A percentile compares a stretch with the other conserved stretches of the same genome.
Evolutionary conservation across 2,329 filamentous ascomycete species (phyloP).

Genomic region (Ilyonectria robusta): DNA sequence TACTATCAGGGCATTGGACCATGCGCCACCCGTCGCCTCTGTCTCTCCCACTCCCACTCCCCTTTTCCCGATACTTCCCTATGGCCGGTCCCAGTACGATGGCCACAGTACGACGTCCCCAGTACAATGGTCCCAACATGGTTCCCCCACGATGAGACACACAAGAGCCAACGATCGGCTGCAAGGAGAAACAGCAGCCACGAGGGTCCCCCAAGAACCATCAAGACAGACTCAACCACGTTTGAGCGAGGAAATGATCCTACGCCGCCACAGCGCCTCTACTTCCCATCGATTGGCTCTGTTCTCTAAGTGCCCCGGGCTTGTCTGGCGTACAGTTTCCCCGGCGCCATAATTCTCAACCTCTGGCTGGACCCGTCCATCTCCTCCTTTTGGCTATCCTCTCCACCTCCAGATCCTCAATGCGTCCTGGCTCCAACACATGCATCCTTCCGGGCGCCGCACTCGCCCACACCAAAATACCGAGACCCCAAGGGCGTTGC

Average conservation of each 20-base stretch:
- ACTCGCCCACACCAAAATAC: neutral
- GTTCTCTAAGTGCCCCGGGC: neutral
- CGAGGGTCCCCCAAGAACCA: neutral
- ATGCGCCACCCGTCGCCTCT: neutral
- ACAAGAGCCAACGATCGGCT: neutral
- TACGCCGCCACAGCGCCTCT: neutral
- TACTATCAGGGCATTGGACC: neutral
- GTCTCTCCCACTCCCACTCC: neutral
- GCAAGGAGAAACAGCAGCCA: neutral
- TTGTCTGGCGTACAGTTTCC: neutral
- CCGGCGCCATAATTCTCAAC: neutral
- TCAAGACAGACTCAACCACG: neutral
- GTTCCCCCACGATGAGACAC: neutral
- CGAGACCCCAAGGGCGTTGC: conserved; percentile 5
- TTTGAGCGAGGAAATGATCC: neutral
- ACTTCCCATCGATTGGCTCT: neutral
- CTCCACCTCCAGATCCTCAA: neutral
- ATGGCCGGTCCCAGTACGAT: neutral
- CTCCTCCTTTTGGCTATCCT: conserved; percentile 3
- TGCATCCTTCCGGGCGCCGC: neutral
- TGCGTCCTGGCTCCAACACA: neutral
- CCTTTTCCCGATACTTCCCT: neutral
- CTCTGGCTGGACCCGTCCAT: neutral
- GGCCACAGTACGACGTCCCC: too few species aligned
- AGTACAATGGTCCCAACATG: neutral